Evolutionary conservation across 164 flowering plant species (phyloP).

Genomic region (Berberis thunbergii): DNA sequence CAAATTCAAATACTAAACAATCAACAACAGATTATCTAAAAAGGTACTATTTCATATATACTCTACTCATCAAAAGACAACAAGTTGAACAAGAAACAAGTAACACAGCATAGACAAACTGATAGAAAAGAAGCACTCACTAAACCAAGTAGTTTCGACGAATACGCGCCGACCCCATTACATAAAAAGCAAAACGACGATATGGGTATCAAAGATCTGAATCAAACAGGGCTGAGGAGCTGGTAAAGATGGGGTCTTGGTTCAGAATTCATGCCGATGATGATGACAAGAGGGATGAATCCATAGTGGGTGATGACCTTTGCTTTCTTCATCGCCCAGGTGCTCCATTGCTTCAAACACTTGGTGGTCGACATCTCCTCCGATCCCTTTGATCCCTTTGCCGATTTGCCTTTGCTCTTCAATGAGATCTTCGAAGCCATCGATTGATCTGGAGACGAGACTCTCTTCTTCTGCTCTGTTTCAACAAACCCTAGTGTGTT

Average conservation of each 20-base stretch:
- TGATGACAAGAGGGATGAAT: constrained; percentile 66
- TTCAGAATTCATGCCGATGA: constrained; percentile 80
- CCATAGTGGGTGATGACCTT: constrained; percentile 79
- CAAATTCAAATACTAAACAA: too few species aligned
- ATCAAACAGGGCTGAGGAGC: constrained; percentile 61
- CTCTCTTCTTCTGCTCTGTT: too few species aligned
- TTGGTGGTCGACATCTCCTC: constrained; percentile 28
- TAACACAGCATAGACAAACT: too few species aligned
- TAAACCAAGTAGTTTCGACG: too few species aligned
- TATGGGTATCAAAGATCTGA: neutral
- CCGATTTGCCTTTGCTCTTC: constrained; percentile 36
- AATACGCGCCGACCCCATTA: too few species aligned
- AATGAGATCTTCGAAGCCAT: constrained; percentile 46
- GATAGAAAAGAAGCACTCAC: too few species aligned
- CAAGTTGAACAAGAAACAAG: too few species aligned
- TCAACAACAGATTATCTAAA: too few species aligned
- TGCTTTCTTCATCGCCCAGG: constrained; percentile 65
- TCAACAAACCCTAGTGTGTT: too few species aligned
- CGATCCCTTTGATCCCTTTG: constrained; percentile 23
- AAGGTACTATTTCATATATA: too few species aligned
- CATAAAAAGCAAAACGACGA: too few species aligned
- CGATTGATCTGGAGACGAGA: neutral
- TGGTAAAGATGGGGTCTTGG: constrained; percentile 63
- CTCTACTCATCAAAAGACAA: too few species aligned
- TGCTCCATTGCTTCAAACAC: constrained; percentile 61